Base-by-base conservation (phyloP, 2,329 filamentous ascomycete genomes). In the Myriangium duriaei region DNA sequence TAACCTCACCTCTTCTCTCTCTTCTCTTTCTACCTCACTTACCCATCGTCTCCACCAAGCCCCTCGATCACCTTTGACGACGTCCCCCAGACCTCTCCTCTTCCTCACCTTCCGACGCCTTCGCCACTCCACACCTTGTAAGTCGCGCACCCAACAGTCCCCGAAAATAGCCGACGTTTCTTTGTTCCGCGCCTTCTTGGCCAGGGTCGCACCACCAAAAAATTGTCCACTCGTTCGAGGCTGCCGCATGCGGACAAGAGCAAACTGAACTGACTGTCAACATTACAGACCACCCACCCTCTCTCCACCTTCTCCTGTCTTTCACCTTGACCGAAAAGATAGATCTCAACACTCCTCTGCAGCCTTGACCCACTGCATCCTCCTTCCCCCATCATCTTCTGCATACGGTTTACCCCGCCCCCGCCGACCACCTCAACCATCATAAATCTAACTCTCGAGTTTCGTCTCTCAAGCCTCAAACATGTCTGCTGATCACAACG, bases 401-500 rank as follows among this genome's bases (percentile, higher is more conserved):
- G 30, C 37, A 41, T 16, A 28, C 29, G 34, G n/a, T n/a, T n/a
- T n/a, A n/a, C n/a, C n/a, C n/a, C n/a, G n/a, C n/a, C n/a, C n/a
- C n/a, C n/a, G n/a, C n/a, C n/a, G n/a, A n/a, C n/a, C n/a, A n/a
- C n/a, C n/a, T n/a, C n/a, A n/a, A n/a, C n/a, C n/a, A n/a, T n/a
- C n/a, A n/a, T n/a, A n/a, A n/a, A n/a, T n/a, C n/a, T n/a, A n/a
- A n/a, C n/a, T n/a, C n/a, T n/a, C n/a, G n/a, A n/a, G n/a, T 16
- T 18, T 37, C 30, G 31, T 26, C 21, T 35, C 32, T 45, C 33
- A 46, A 42, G 36, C 29, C 29, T 36, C 40, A 60, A 41, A 51
- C n/a, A 63, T 63, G 60, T 62, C 60, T 48, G 48, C 57, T 46
- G 61, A 62, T 46, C 60, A 62, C 34, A 42, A 35, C 29, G 29